These are phyloP conservation scores for Chrysophaeum taylorii DNA, from an alignment of 352 stramenopile genomes.

Conservation along the genomic window DNA sequence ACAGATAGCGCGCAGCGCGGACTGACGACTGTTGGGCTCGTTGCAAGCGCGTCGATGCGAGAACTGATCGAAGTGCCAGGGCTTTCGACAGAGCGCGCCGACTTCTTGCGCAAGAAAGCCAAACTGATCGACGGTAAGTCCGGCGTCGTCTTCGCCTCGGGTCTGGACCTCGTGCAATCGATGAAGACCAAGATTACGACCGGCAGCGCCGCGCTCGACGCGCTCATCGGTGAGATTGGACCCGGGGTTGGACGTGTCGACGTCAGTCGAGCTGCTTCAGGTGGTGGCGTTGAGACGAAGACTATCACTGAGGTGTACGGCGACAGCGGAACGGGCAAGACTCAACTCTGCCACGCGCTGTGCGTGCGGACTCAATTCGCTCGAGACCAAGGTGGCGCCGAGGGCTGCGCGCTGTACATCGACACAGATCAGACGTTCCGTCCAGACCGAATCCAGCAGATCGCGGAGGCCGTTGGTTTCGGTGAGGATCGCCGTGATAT, in stretches of 20 bases:
- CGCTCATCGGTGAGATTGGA: conserved; percentile 70
- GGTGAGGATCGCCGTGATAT: no score
- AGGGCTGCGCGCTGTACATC: conserved; percentile 40
- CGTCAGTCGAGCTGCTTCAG: background rate
- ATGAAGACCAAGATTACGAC: background rate
- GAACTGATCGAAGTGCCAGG: background rate
- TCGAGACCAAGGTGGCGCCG: conserved; percentile 59
- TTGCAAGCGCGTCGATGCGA: background rate
- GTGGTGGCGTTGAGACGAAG: background rate
- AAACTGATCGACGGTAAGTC: background rate
- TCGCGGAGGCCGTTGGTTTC: conserved; percentile 41
- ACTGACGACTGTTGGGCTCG: conserved; percentile 57
- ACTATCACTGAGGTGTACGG: conserved; percentile 64
- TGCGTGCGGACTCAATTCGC: conserved; percentile 66
- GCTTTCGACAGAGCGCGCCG: background rate
- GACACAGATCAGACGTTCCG: conserved; percentile 69
- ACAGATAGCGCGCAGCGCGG: no score
- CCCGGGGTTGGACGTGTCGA: conserved; percentile 1
- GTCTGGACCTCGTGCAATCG: background rate
- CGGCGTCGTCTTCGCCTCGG: background rate
- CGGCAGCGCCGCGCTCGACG: conserved; percentile 53
- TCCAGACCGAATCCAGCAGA: conserved; percentile 46
- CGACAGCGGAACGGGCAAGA: conserved; percentile 85
- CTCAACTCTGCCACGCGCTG: conserved; percentile 78
- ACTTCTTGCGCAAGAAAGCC: background rate